Base-by-base conservation (phyloP, 2,329 filamentous ascomycete species). In the Cyphellophora attinorum region DNA sequence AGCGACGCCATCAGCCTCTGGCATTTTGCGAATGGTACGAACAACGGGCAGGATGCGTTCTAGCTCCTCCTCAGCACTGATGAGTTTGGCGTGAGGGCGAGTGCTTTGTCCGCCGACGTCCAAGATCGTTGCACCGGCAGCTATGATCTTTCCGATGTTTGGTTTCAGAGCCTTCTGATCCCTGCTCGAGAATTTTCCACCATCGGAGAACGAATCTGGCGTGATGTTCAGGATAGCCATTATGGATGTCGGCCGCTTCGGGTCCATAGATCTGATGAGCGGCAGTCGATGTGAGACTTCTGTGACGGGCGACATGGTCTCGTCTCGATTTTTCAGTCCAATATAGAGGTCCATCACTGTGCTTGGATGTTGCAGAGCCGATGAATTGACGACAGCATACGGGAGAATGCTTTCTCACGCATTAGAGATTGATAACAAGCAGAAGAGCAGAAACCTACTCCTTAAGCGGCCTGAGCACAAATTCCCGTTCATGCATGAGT, bases 201-300 rank as follows among this genome's bases (percentile, higher is more conserved):
- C 89, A 53, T 96, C 88, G 1, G 89, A 96, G 64, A 98, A 98
- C 6, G 89, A 96, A 61, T 98, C 89, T 0, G 89, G 89, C 0
- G 91, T 96, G 34, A 93, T 64, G 59, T 98, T 98, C 29, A 96
- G 68, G 44, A 98, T 93, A 35, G 83, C 84, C 91, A 98, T 98
- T 47, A 95, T 62, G 29, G 76, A 75, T 0, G 89, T 95, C 34
- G 64, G 67, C 31, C 79, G 72, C 29, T 51, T 54, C 0, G 63
- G 57, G 40, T 68, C 65, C 5, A 68, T 60, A 12, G 82, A 68
- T 33, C 74, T 72, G 25, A 91, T 60, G 1, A 75, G 64, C 8
- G 67, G 58, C 23, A 70, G 50, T 15, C 38, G 33, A 13, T 52
- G 42, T 5, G 56, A 57, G 37, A 66, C 52, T 3, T 55, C 58